Evolutionary conservation across 352 stramenopile species (phyloP).

Genomic region (Plasmopara viticola): DNA sequence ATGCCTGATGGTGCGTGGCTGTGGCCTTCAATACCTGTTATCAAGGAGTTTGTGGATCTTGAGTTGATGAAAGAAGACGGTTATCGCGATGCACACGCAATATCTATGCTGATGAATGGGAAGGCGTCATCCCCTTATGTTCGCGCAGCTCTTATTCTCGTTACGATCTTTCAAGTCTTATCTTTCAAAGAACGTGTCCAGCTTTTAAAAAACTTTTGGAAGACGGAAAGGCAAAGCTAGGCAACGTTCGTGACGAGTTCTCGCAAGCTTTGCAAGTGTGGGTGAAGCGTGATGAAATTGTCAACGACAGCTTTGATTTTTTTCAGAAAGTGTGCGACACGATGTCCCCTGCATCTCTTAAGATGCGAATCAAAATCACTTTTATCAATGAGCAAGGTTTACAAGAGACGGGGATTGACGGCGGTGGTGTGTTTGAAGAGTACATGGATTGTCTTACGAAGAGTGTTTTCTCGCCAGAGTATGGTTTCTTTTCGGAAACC

Average conservation of each 20-base stretch:
- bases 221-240: slow-evolving; percentile 47
- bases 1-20: slow-evolving; percentile 44
- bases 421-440: slow-evolving; percentile 97
- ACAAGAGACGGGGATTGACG: slow-evolving; percentile 95
- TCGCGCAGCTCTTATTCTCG: slow-evolving; percentile 48
- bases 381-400: slow-evolving; percentile 91
- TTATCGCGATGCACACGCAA: slow-evolving; percentile 32
- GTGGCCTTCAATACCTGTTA: slow-evolving; percentile 62
- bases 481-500: slow-evolving; percentile 80
- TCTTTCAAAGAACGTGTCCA: slow-evolving; percentile 69
- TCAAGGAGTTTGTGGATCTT: slow-evolving; percentile 59
- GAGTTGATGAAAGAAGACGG: slow-evolving; percentile 57
- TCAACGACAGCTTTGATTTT: slow-evolving; percentile 85
- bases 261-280: slow-evolving; percentile 42
- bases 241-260: slow-evolving; percentile 55
- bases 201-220: slow-evolving; percentile 64
- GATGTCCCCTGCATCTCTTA: slow-evolving; percentile 63
- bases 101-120: slow-evolving; percentile 41
- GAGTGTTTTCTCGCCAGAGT: slow-evolving; percentile 84
- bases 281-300: slow-evolving; percentile 79
- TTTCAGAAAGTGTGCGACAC: slow-evolving; percentile 58
- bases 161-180: slow-evolving; percentile 74
- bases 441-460: slow-evolving; percentile 90
- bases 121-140: slow-evolving; percentile 28
- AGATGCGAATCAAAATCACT: slow-evolving; percentile 87